Evolutionary conservation across 1,139 yeast genomes (phyloP).

Genomic region (Candida sanyaensis): DNA sequence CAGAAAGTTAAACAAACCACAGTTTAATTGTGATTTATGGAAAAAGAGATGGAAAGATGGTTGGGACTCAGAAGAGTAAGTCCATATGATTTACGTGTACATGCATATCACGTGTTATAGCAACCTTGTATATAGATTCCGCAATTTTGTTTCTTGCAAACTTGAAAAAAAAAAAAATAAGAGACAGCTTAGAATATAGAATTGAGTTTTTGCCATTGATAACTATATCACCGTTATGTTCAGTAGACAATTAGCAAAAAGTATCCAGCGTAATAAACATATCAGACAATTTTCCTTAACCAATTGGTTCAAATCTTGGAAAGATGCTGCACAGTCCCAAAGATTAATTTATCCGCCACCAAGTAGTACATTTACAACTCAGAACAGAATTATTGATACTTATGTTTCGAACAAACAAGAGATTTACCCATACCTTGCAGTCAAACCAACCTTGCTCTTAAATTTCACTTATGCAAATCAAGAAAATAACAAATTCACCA

Average conservation of each 20-base stretch:
- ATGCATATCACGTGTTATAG: not conserved
- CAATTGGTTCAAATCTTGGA: slow-evolving; percentile 16
- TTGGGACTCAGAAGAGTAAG: slow-evolving; percentile 16
- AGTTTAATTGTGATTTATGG: slow-evolving; percentile 88
- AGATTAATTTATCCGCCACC: slow-evolving; percentile 42
- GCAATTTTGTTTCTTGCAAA: not conserved
- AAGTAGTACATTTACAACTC: slow-evolving; percentile 38
- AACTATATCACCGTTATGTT: slow-evolving; percentile 7
- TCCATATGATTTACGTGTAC: not conserved
- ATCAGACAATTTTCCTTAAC: slow-evolving; percentile 23
- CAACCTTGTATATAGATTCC: slow-evolving; percentile 3
- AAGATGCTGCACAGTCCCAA: slow-evolving; percentile 15
- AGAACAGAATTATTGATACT: slow-evolving; percentile 41
- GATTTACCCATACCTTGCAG: slow-evolving; percentile 54
- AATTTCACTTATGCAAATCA: slow-evolving; percentile 77
- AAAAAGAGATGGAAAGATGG: slow-evolving; percentile 86
- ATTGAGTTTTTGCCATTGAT: not conserved
- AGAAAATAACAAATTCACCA: slow-evolving; percentile 62
- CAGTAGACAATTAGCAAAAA: slow-evolving; percentile 12
- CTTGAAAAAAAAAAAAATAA: not conserved
- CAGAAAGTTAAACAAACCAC: slow-evolving; percentile 77
- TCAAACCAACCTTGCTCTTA: slow-evolving; percentile 62
- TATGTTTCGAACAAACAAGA: slow-evolving; percentile 53
- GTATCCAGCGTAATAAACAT: slow-evolving; percentile 6
- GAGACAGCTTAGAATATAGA: not conserved